A percentile compares a stretch with the other conserved stretches of the same genome.
phyloP scores from a whole-genome alignment of 2,329 filamentous ascomycete genomes.

The Neoarthrinium moseri region DNA sequence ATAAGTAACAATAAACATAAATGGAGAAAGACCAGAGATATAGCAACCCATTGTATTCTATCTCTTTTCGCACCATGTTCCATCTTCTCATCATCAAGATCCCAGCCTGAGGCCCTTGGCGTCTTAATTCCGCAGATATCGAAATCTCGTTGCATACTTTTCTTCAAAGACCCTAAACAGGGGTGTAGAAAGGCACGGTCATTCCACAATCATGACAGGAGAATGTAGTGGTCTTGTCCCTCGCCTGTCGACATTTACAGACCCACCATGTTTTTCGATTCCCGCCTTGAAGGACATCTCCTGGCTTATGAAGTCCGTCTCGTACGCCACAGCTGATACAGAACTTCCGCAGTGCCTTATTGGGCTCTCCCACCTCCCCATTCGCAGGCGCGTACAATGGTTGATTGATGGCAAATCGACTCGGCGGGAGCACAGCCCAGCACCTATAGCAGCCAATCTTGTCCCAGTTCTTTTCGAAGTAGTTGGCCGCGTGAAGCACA shows the following conservation, averaged over 20 bases:
- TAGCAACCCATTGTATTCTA: no score
- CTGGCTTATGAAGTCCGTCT: slow-evolving; percentile 13
- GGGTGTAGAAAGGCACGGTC: slow-evolving; percentile 1
- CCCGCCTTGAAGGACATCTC: slow-evolving; percentile 11
- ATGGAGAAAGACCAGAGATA: no score
- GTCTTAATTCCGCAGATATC: no score
- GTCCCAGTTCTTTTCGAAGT: background rate
- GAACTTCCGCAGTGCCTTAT: slow-evolving; percentile 20
- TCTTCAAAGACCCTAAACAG: no score
- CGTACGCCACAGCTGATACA: slow-evolving; percentile 19
- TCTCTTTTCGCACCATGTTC: no score
- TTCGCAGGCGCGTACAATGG: slow-evolving; percentile 9
- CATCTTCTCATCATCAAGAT: no score
- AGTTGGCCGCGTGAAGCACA: slow-evolving; percentile 1
- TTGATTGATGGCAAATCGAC: slow-evolving; percentile 15
- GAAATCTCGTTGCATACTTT: no score
- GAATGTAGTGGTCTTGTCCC: background rate
- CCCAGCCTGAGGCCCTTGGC: no score
- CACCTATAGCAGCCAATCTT: slow-evolving; percentile 18
- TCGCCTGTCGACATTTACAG: background rate
- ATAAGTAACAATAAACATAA: no score
- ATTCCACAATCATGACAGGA: background rate
- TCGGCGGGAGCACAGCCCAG: slow-evolving; percentile 12
- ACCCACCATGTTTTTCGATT: background rate
- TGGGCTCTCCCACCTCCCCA: no score